Conservation (phyloP, 805 yeast species). For the Nematodospora valgi region DNA sequence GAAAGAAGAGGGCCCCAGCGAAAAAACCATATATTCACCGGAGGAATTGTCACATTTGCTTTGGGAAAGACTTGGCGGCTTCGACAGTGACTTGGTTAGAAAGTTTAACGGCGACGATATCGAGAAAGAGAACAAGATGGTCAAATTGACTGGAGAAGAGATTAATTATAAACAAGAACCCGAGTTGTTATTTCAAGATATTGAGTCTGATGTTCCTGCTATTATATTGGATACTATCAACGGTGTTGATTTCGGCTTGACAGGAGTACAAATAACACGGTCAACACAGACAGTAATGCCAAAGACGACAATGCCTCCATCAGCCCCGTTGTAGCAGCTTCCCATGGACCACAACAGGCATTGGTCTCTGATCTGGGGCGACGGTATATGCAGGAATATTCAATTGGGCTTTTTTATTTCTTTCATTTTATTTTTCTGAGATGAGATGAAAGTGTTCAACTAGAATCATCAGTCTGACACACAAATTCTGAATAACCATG, state of each 20-base stretch:
- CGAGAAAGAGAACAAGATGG: neutral
- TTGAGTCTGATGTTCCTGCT: slow-evolving; percentile 38
- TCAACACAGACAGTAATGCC: slow-evolving; percentile 18
- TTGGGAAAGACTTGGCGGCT: slow-evolving; percentile 43
- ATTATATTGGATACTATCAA: slow-evolving; percentile 34
- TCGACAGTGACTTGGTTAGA: slow-evolving; percentile 32
- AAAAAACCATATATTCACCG: slow-evolving; percentile 32
- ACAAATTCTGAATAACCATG: no score
- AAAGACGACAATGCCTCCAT: slow-evolving; percentile 37
- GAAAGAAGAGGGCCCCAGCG: slow-evolving; percentile 40
- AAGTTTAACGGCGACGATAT: slow-evolving; percentile 17
- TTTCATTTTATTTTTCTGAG: slow-evolving; percentile 2
- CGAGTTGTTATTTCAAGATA: slow-evolving; percentile 34
- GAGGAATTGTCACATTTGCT: slow-evolving; percentile 39
- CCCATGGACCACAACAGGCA: neutral
- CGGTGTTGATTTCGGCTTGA: slow-evolving; percentile 13
- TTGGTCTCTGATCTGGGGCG: neutral
- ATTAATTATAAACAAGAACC: slow-evolving; percentile 26
- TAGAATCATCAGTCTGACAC: no score
- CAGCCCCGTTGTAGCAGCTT: neutral
- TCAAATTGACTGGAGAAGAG: slow-evolving; percentile 1
- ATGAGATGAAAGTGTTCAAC: slow-evolving; percentile 7
- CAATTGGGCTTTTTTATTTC: neutral
- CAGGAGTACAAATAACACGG: neutral
- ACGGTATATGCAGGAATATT: slow-evolving; percentile 1